These are phyloP conservation scores for Trifolium repens DNA, from an alignment of 306 rosid genomes.

Conservation along the genomic window DNA sequence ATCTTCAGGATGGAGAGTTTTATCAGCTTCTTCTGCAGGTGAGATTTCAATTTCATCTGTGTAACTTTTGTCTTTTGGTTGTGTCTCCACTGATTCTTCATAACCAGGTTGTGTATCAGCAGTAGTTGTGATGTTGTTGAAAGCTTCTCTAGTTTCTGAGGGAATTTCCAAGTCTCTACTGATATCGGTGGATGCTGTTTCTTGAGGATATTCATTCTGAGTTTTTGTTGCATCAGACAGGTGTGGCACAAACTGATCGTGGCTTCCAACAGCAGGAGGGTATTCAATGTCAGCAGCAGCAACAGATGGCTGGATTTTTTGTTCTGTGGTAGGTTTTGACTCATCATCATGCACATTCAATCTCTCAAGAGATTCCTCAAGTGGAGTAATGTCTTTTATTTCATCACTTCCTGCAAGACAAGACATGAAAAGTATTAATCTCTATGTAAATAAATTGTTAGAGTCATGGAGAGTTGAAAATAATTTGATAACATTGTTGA, in stretches of 20 bases:
- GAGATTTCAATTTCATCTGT: slow-evolving; percentile 35
- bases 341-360: slow-evolving; percentile 48
- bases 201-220: slow-evolving; percentile 5
- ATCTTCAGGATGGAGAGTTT: slow-evolving; percentile 43
- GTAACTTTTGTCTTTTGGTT: slow-evolving; percentile 37
- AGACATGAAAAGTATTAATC: slow-evolving; percentile 21
- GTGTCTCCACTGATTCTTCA: slow-evolving; percentile 35
- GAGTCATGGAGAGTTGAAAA: neutral
- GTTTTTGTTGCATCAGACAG: slow-evolving; percentile 29
- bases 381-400: slow-evolving; percentile 31
- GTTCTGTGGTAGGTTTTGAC: slow-evolving; percentile 1
- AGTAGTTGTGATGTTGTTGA: neutral
- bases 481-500: too few species aligned
- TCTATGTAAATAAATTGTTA: neutral
- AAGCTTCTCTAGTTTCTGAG: slow-evolving; percentile 9
- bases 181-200: slow-evolving; percentile 4
- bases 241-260: slow-evolving; percentile 16
- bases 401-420: slow-evolving; percentile 45
- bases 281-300: neutral
- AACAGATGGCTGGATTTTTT: slow-evolving; percentile 4
- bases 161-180: slow-evolving; percentile 20
- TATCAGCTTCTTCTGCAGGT: slow-evolving; percentile 28
- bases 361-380: slow-evolving; percentile 49
- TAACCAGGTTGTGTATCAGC: slow-evolving; percentile 16
- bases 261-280: slow-evolving; percentile 21